These are phyloP conservation scores for Paracoccidioides lutzii DNA, from an alignment of 2,329 filamentous ascomycete species.

Conservation along the genomic window DNA sequence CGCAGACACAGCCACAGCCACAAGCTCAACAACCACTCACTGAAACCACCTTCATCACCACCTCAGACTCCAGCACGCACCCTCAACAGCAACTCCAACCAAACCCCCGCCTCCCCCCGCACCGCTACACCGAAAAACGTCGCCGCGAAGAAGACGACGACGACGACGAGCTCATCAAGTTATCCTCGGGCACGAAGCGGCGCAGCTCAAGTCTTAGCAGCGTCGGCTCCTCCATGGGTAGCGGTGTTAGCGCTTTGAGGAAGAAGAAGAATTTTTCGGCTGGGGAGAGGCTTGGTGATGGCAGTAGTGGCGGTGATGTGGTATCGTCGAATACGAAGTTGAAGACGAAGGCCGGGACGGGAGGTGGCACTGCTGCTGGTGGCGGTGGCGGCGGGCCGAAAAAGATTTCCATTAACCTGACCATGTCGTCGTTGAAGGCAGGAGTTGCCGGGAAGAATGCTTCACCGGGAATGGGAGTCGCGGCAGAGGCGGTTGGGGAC, in stretches of 20 bases:
- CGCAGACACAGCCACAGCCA: background rate
- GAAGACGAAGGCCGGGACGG: constrained; percentile 2
- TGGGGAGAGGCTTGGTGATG: constrained; percentile 8
- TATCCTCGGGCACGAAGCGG: constrained; percentile 44
- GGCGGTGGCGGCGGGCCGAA: constrained; percentile 11
- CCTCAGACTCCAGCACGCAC: background rate
- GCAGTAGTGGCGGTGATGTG: constrained; percentile 4
- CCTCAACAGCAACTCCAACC: background rate
- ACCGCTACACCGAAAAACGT: constrained; percentile 76
- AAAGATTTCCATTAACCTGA: constrained; percentile 30
- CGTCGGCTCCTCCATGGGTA: constrained; percentile 7
- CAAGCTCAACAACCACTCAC: background rate
- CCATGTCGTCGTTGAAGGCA: constrained; percentile 17
- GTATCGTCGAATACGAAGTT: constrained; percentile 9
- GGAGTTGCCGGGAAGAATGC: constrained; percentile 17
- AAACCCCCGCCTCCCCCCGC: constrained; percentile 40
- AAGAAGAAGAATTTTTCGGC: constrained; percentile 23
- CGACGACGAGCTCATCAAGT: constrained; percentile 78
- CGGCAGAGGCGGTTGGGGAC: background rate
- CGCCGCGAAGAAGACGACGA: constrained; percentile 79
- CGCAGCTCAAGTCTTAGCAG: constrained; percentile 31
- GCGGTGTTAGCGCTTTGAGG: constrained; percentile 18
- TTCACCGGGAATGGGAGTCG: background rate
- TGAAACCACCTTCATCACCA: background rate
- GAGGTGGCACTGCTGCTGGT: constrained; percentile 12